Evolutionary conservation across 345 rosid genomes (phyloP).

Genomic region (Isatis tinctoria): DNA sequence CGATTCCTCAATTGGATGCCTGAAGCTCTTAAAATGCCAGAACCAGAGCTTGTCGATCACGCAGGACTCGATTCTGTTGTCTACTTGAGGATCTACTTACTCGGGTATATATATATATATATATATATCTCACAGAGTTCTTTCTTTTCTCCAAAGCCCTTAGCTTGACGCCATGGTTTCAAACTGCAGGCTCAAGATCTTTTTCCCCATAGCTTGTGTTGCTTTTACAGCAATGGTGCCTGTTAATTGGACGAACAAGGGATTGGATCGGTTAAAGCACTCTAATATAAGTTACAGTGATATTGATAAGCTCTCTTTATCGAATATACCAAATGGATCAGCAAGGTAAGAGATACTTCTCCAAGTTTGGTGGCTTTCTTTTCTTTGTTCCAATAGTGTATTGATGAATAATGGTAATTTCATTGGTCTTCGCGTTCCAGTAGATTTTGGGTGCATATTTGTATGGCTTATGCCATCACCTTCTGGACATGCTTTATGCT

Average conservation of each 20-base stretch:
- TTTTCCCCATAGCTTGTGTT: slow-evolving; percentile 68
- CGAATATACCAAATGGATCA: slow-evolving; percentile 81
- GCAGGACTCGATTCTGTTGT: slow-evolving; percentile 91
- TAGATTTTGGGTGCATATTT: slow-evolving; percentile 94
- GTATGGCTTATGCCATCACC: slow-evolving; percentile 82
- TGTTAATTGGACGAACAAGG: slow-evolving; percentile 80
- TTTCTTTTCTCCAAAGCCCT: neutral
- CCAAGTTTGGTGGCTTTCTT: slow-evolving; percentile 1
- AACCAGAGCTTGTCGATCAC: slow-evolving; percentile 82
- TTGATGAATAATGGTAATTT: neutral
- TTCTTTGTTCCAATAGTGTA: neutral
- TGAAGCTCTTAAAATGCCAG: slow-evolving; percentile 89
- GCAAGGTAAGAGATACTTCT: slow-evolving; percentile 40
- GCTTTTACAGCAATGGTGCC: slow-evolving; percentile 77
- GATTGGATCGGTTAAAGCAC: slow-evolving; percentile 37
- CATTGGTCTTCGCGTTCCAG: neutral
- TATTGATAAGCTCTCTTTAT: slow-evolving; percentile 81
- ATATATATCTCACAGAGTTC: neutral
- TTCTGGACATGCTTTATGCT: slow-evolving; percentile 90
- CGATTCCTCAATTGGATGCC: slow-evolving; percentile 92
- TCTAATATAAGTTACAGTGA: slow-evolving; percentile 48
- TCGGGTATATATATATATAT: slow-evolving; percentile 56
- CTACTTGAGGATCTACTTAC: slow-evolving; percentile 81
- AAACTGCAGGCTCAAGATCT: slow-evolving; percentile 75
- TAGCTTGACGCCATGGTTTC: neutral